These are phyloP conservation scores for Ceratocystis papillata DNA, from an alignment of 2,329 filamentous ascomycete genomes.

Conservation along the genomic window DNA sequence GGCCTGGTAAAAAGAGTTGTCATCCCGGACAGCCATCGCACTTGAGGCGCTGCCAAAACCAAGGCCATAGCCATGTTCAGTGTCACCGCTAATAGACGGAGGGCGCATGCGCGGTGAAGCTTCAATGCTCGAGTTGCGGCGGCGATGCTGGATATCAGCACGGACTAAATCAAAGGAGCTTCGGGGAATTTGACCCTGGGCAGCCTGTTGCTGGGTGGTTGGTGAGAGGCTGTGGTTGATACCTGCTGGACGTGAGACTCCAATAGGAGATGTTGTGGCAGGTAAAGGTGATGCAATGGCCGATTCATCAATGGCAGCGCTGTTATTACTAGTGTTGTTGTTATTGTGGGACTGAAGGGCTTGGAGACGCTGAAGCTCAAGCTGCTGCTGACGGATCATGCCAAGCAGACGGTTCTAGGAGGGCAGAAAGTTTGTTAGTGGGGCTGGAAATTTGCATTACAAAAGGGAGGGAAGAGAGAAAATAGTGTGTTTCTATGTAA, in stretches of 20 bases:
- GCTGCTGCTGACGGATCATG: slow-evolving; percentile 66
- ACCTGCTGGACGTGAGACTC: slow-evolving; percentile 24
- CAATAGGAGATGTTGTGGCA: slow-evolving; percentile 32
- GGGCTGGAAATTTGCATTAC: background rate
- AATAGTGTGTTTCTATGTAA: too few species aligned
- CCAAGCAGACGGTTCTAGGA: slow-evolving; percentile 59
- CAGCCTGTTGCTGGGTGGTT: slow-evolving; percentile 32
- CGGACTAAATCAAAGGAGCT: slow-evolving; percentile 50
- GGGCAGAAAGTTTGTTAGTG: background rate
- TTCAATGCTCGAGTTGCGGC: slow-evolving; percentile 37
- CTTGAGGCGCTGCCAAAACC: slow-evolving; percentile 25
- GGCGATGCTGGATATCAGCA: slow-evolving; percentile 45
- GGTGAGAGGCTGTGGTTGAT: slow-evolving; percentile 41
- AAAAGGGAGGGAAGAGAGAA: too few species aligned
- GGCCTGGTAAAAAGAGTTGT: slow-evolving; percentile 69
- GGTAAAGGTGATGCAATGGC: slow-evolving; percentile 38
- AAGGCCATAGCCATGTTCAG: slow-evolving; percentile 43
- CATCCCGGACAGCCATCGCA: slow-evolving; percentile 52
- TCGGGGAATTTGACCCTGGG: slow-evolving; percentile 35
- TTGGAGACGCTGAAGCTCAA: slow-evolving; percentile 54
- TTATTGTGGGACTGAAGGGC: slow-evolving; percentile 34
- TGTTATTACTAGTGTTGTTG: too few species aligned
- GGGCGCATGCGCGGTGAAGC: slow-evolving; percentile 47
- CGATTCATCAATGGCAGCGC: slow-evolving; percentile 39
- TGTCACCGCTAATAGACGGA: slow-evolving; percentile 44